Evolutionary conservation across 176 grass and related monocot species (phyloP).

Genomic region (Ensete ventricosum): DNA sequence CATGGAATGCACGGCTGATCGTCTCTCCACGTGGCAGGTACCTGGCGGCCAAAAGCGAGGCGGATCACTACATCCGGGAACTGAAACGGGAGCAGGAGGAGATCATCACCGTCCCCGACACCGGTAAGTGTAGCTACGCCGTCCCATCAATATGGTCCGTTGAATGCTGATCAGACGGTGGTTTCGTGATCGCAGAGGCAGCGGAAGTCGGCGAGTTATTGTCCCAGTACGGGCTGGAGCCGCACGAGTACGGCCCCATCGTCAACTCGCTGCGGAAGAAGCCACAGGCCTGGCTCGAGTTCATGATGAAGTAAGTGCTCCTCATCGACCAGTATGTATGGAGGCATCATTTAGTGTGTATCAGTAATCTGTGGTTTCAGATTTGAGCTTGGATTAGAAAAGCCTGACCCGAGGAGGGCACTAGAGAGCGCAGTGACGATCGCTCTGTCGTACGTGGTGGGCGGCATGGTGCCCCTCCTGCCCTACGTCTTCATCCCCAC

Average conservation of each 20-base stretch:
- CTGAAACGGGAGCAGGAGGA: slow-evolving; percentile 72
- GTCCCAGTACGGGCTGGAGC: slow-evolving; percentile 61
- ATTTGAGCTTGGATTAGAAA: slow-evolving; percentile 88
- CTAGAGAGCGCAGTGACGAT: slow-evolving; percentile 74
- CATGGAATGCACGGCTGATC: not conserved
- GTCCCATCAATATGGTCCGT: not conserved
- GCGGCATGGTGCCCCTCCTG: slow-evolving; percentile 70
- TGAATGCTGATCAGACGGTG: not conserved
- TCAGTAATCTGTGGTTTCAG: slow-evolving; percentile 18
- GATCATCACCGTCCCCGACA: slow-evolving; percentile 71
- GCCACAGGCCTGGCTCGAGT: slow-evolving; percentile 80
- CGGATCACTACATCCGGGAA: slow-evolving; percentile 68
- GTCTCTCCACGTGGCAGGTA: slow-evolving; percentile 43
- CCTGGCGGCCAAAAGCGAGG: slow-evolving; percentile 79
- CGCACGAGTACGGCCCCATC: slow-evolving; percentile 57
- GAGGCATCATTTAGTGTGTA: too few relatives aligned
- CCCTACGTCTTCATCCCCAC: slow-evolving; percentile 68
- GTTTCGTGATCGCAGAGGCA: slow-evolving; percentile 45
- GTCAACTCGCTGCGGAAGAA: slow-evolving; percentile 63
- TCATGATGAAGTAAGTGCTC: slow-evolving; percentile 85
- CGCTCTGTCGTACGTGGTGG: slow-evolving; percentile 58
- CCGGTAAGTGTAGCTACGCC: slow-evolving; percentile 25
- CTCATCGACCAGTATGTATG: too few relatives aligned
- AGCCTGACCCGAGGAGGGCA: slow-evolving; percentile 72
- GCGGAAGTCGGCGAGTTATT: slow-evolving; percentile 78